Conservation (phyloP, 2,329 filamentous ascomycete species). For the Ophiostoma novo-ulmi region DNA sequence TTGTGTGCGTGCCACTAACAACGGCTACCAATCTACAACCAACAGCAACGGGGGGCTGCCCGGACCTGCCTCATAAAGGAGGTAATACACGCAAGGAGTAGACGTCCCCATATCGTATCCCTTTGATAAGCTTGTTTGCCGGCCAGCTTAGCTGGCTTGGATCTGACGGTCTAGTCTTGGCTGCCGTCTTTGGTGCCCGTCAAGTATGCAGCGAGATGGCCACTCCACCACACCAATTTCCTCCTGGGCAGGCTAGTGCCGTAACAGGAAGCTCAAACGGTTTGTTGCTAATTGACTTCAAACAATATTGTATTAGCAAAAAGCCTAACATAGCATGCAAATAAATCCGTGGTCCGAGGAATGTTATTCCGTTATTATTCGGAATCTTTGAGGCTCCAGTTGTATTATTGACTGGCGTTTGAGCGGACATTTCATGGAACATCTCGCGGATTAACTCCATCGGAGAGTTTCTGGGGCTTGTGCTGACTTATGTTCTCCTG, state of each 20-base stretch:
- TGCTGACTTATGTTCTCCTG: background rate
- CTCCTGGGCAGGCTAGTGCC: slow-evolving; percentile 12
- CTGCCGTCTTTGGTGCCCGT: background rate
- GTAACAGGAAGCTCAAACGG: slow-evolving; percentile 19
- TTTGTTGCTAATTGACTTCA: background rate
- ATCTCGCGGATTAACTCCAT: background rate
- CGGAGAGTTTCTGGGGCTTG: background rate
- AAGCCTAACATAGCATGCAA: background rate
- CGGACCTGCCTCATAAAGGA: background rate
- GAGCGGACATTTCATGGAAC: background rate
- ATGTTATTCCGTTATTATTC: background rate
- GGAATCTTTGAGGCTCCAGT: background rate
- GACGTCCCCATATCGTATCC: background rate
- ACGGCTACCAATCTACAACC: background rate
- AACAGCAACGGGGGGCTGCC: background rate
- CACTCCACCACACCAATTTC: background rate
- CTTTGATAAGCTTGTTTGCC: background rate
- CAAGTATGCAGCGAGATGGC: background rate
- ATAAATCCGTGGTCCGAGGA: background rate
- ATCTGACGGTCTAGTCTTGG: slow-evolving; percentile 3
- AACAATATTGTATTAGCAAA: background rate
- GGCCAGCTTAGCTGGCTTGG: background rate
- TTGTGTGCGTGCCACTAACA: background rate
- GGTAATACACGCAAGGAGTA: background rate
- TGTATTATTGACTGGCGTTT: background rate